phyloP scores from a whole-genome alignment of 1,139 yeast species.

The Debaryomycetaceae sp. region DNA sequence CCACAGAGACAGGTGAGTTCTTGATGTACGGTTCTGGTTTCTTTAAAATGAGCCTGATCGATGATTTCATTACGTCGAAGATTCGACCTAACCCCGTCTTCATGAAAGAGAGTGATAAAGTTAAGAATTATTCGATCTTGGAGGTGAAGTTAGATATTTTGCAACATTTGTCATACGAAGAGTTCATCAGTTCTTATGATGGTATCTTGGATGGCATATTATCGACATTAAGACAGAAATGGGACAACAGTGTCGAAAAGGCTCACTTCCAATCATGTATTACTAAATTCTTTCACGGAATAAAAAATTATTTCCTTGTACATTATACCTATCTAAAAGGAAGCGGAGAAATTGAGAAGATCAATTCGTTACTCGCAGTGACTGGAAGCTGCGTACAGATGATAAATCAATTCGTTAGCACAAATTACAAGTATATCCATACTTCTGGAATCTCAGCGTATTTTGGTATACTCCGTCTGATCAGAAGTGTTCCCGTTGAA shows the following conservation, averaged over 20 bases:
- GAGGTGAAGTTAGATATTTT: constrained; percentile 10
- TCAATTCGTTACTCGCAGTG: background rate
- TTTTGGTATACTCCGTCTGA: constrained; percentile 9
- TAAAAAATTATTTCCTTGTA: too few relatives aligned
- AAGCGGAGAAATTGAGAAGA: background rate
- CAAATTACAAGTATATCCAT: background rate
- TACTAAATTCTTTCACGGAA: background rate
- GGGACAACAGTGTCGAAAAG: background rate
- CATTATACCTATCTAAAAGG: background rate
- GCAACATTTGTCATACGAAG: constrained; percentile 5
- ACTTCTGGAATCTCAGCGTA: background rate
- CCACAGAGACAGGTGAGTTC: constrained; percentile 8
- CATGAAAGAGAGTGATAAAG: background rate
- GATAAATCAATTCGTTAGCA: background rate
- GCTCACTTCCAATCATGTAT: background rate
- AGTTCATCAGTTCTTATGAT: constrained; percentile 1
- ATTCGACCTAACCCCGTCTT: constrained; percentile 6
- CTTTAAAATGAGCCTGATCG: constrained; percentile 12
- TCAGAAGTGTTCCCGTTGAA: constrained; percentile 8
- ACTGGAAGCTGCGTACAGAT: background rate
- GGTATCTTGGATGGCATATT: constrained; percentile 1
- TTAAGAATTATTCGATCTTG: constrained; percentile 5
- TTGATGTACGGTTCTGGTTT: constrained; percentile 8
- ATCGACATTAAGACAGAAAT: background rate
- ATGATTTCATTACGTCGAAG: constrained; percentile 10